Evolutionary conservation across 1,284 basidiomycete genomes (phyloP), one percentile per base, ranked within the genome.

Genomic region (Puccinia triticina): DNA sequence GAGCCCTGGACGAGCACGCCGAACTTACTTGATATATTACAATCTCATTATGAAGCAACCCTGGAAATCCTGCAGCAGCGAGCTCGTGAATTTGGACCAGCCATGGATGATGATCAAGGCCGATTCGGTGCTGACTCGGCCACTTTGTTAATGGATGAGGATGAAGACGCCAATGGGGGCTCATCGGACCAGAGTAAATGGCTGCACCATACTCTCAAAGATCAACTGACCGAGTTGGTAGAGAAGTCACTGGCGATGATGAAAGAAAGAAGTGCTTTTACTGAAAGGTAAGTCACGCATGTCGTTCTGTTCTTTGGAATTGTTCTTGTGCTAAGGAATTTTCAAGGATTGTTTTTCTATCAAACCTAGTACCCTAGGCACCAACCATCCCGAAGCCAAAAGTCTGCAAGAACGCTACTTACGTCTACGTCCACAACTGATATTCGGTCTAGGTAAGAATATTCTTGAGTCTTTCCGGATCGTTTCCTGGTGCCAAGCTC

Each of bases 1-100:
- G 91, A 92, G 84, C 91, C 94, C 0, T 99, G 96, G 96, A 94
- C 94, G 1, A 94, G 91, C 86, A 89, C 89, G 84, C 89, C 90
- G 10, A 87, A 88, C 0, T 87, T 93, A 67, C 90, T 97, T 79
- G 91, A 93, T 72, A 89, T 92, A 34, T 88, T 94, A 2, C 89
- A 93, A 64, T 89, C 90, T 67, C 89, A 96, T 29, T 96, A 95
- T 85, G 90, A 92, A 76, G 87, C 90, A 0, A 93, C 93, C 0
- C 90, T 88, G 64, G 84, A 86, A 4, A 84, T 89, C n/a, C 87
- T 90, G 43, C 85, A 87, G 48, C 88, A 90, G 53, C 87, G 89
- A 16, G 88, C 87, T 12, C 86, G 89, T 3, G 88, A 89, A 77
- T 85, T 89, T 11, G 90, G 90, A 89, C 83, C 88, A 2, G 85